phyloP scores from a whole-genome alignment of 495 filamentous ascomycete species.

The Penicillium ochrochloron region DNA sequence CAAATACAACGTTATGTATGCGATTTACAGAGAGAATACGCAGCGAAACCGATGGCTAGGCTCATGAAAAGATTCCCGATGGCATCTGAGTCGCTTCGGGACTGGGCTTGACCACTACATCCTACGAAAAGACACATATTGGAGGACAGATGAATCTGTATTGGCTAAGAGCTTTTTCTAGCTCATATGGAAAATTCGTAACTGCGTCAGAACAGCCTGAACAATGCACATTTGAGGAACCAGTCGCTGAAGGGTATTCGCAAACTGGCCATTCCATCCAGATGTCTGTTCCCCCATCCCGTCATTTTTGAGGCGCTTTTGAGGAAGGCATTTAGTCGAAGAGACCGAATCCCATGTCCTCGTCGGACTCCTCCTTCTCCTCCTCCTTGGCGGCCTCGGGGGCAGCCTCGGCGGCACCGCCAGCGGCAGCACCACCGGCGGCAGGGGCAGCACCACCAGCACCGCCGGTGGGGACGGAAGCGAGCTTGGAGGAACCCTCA shows the following conservation, averaged over 20 bases:
- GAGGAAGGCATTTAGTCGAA: conserved; percentile 73
- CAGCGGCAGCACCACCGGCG: conserved; percentile 59
- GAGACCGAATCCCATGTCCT: conserved; percentile 99
- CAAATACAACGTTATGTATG: neutral
- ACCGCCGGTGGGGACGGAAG: conserved; percentile 95
- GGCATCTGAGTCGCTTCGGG: neutral
- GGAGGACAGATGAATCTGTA: conserved; percentile 48
- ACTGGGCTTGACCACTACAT: conserved; percentile 11
- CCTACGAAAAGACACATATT: conserved; percentile 20
- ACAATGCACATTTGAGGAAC: conserved; percentile 40
- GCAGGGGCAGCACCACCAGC: conserved; percentile 70
- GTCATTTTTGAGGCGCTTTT: conserved; percentile 32
- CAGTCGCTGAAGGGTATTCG: conserved; percentile 37
- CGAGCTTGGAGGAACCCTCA: conserved; percentile 90
- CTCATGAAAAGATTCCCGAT: neutral
- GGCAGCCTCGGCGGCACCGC: conserved; percentile 68
- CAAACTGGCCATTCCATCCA: conserved; percentile 42
- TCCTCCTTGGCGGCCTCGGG: conserved; percentile 77
- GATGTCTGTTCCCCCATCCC: conserved; percentile 43
- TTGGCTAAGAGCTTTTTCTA: conserved; percentile 49
- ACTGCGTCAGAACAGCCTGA: conserved; percentile 49
- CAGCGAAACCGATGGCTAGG: too few relatives aligned
- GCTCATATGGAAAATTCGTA: conserved; percentile 49
- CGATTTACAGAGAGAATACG: neutral
- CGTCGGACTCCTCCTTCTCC: conserved; percentile 91